A percentile compares a stretch with the other conserved stretches of the same genome.
These are phyloP conservation scores for Anthostomella pinea DNA, from an alignment of 2,329 filamentous ascomycete species.

Conservation along the genomic window DNA sequence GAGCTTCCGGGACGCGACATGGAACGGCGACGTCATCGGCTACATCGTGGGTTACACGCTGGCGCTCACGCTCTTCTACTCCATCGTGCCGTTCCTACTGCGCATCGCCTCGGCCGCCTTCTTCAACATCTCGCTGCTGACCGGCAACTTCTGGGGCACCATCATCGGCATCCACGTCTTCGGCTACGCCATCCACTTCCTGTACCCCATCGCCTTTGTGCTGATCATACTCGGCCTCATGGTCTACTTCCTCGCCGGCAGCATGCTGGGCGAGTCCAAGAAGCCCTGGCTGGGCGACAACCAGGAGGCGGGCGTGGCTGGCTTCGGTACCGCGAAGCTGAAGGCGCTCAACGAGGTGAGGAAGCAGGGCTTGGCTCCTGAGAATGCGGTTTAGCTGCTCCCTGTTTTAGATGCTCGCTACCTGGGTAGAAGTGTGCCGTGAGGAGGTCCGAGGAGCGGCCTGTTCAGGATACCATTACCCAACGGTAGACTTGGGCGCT, in stretches of 20 bases:
- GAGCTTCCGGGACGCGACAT: conserved; percentile 63
- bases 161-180: conserved; percentile 90
- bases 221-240: conserved; percentile 83
- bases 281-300: conserved; percentile 93
- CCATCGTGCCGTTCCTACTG: conserved; percentile 79
- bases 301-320: conserved; percentile 77
- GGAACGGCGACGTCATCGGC: conserved; percentile 67
- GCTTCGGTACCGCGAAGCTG: conserved; percentile 81
- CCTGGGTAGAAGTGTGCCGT: no score
- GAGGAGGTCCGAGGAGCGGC: no score
- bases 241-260: conserved; percentile 83
- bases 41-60: conserved; percentile 91
- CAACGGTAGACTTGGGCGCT: no score
- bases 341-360: conserved; percentile 62
- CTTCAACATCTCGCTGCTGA: conserved; percentile 93
- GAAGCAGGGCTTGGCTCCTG: conserved; percentile 33
- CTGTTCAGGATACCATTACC: no score
- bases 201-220: conserved; percentile 95
- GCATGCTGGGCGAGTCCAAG: conserved; percentile 77
- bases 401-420: no score
- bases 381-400: conserved; percentile 10
- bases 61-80: conserved; percentile 81
- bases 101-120: conserved; percentile 89
- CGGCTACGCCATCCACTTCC: conserved; percentile 73
- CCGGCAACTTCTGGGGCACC: conserved; percentile 95